Evolutionary conservation across 495 filamentous ascomycete species (phyloP).

Genomic region (Hypoxylon cercidicola): DNA sequence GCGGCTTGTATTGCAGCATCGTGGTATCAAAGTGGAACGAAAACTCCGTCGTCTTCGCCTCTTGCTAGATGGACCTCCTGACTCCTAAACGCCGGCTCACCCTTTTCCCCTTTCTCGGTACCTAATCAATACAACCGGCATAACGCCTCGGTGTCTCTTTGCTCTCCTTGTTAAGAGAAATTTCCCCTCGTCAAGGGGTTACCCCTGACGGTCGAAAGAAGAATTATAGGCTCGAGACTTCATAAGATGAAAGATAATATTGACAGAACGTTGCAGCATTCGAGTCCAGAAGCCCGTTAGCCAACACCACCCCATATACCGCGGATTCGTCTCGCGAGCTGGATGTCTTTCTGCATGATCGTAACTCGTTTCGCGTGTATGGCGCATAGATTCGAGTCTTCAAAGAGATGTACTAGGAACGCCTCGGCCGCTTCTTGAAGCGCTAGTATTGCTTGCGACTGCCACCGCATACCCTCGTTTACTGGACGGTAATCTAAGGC

Average conservation of each 20-base stretch:
- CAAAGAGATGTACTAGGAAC: conserved; percentile 92
- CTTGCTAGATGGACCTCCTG: conserved; percentile 1
- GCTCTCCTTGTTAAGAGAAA: conserved; percentile 14
- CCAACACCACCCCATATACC: conserved; percentile 65
- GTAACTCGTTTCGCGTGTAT: conserved; percentile 96
- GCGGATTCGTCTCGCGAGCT: conserved; percentile 85
- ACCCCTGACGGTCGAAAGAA: neutral
- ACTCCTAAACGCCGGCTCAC: conserved; percentile 34
- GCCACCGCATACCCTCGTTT: conserved; percentile 80
- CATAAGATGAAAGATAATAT: neutral
- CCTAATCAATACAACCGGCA: conserved; percentile 11
- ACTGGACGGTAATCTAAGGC: conserved; percentile 64
- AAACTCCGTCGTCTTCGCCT: neutral
- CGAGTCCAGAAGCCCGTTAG: conserved; percentile 22
- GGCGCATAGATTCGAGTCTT: conserved; percentile 94
- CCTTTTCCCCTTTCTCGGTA: conserved; percentile 1
- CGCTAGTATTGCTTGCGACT: conserved; percentile 88
- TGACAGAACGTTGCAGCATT: neutral
- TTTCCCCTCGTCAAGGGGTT: neutral
- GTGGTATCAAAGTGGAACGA: conserved; percentile 28
- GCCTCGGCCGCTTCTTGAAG: conserved; percentile 94
- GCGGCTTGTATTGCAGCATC: conserved; percentile 9
- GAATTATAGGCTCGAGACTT: neutral
- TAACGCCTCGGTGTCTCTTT: conserved; percentile 27
- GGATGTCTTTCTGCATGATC: conserved; percentile 97